These are phyloP conservation scores for Dactylonectria macrodidyma DNA, from an alignment of 2,329 filamentous ascomycete species.

Conservation along the genomic window DNA sequence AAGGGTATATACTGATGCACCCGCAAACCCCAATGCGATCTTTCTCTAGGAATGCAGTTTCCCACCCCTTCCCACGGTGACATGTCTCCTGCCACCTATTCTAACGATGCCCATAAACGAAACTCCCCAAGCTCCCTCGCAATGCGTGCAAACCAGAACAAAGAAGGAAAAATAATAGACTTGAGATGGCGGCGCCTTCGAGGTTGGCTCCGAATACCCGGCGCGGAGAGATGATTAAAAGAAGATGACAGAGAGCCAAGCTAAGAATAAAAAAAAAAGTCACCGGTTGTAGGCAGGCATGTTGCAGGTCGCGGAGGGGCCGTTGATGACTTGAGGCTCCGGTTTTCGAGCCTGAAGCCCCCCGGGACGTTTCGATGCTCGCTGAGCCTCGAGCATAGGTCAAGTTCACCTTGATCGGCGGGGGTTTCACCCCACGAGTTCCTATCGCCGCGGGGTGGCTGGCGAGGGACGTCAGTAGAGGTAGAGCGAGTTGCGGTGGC, in stretches of 20 bases:
- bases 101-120: conserved; percentile 41
- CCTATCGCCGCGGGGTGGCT: conserved; percentile 64
- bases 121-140: conserved; percentile 49
- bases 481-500: conserved; percentile 59
- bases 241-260: neutral
- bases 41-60: conserved; percentile 21
- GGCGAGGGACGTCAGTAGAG: conserved; percentile 59
- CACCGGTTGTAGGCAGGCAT: neutral
- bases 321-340: conserved; percentile 4
- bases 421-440: conserved; percentile 53
- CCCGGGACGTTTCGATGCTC: conserved; percentile 6
- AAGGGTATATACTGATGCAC: conserved; percentile 22
- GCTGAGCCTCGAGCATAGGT: conserved; percentile 4
- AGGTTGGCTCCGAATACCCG: neutral
- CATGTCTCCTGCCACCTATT: conserved; percentile 30
- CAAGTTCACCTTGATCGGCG: conserved; percentile 15
- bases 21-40: conserved; percentile 6
- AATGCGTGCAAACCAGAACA: conserved; percentile 41
- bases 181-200: neutral
- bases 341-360: conserved; percentile 10
- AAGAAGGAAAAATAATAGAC: conserved; percentile 26
- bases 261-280: neutral
- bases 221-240: neutral
- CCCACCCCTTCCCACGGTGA: conserved; percentile 23
- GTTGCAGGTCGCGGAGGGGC: conserved; percentile 8